These are phyloP conservation scores for Phylloboletellus chloephorus DNA, from an alignment of 1,284 basidiomycete genomes.

Conservation along the genomic window DNA sequence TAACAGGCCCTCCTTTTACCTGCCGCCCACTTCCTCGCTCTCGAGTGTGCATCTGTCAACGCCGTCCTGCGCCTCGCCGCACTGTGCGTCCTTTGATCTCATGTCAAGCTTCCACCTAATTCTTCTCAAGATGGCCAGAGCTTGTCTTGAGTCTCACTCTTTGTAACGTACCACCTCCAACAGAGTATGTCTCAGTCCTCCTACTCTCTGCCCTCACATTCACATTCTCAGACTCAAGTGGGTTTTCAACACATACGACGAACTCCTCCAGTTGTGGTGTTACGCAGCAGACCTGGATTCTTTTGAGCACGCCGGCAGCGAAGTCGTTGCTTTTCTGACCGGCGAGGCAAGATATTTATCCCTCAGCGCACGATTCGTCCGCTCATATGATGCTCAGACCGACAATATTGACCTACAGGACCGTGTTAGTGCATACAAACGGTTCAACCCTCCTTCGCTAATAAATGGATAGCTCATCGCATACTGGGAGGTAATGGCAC, in stretches of 20 bases:
- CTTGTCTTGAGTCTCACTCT: conserved; percentile 61
- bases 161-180: conserved; percentile 61
- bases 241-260: conserved; percentile 55
- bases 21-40: conserved; percentile 60
- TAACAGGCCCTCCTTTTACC: conserved; percentile 56
- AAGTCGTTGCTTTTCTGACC: conserved; percentile 50
- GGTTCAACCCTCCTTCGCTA: conserved; percentile 8
- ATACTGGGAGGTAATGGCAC: conserved; percentile 54
- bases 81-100: conserved; percentile 40
- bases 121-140: conserved; percentile 59
- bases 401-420: conserved; percentile 54
- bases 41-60: conserved; percentile 50
- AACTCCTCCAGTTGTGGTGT: conserved; percentile 58
- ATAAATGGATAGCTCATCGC: conserved; percentile 47
- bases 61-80: conserved; percentile 56
- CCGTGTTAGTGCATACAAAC: conserved; percentile 31
- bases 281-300: conserved; percentile 61
- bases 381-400: conserved; percentile 35
- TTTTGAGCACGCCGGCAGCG: conserved; percentile 59
- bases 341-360: conserved; percentile 36
- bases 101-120: conserved; percentile 7
- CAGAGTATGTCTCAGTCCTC: conserved; percentile 46
- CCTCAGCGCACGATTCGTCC: neutral
- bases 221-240: conserved; percentile 45
- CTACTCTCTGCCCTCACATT: conserved; percentile 4